Evolutionary conservation across 2,329 filamentous ascomycete genomes (phyloP), one percentile per base, ranked within the genome.

Genomic region (Aureobasidium leucospermi): DNA sequence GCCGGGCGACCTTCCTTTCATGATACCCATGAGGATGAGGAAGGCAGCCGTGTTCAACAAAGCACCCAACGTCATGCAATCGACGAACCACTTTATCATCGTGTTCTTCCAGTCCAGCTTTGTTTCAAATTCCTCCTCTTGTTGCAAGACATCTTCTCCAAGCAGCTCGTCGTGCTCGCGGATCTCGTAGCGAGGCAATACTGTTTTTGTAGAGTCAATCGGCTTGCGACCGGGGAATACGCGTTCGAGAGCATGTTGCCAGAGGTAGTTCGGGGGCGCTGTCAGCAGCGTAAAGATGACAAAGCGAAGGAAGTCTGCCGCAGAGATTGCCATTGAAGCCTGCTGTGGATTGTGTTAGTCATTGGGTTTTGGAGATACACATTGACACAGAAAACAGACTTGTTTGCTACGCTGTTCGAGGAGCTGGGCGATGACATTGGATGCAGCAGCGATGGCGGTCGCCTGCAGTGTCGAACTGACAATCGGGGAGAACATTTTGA

Each of bases 361-460:
- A 51, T 60, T 49, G 28, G 8, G 23, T 16, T 11, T 3, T 23
- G 6, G 23, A 23, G 23, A 16, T 10, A 5, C 11, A 23, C 10
- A 19, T 32, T 10, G 10, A 16, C 2, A 19, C 3, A 3, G 6
- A 2, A 7, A 31, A 60, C 47, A n/a, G 31, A 51, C 61, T 28
- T 38, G 32, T 19, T 55, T 60, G 45, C 29, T 51, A 31, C 53
- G 55, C 46, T 61, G 36, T 45, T 78, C 80, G 61, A 94, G 81
- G 60, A 78, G 75, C 73, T 93, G 89, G 6, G 88, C 89, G 49
- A 92, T 73, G 29, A 91, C 69, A 68, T 90, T 91, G 62, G 88
- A 89, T 9, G 85, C 75, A 46, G 82, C 82, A 62, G 81, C 83
- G 36, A 93, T 78, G 36, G 83, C 69, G 28, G 83, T 82, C 19